Evolutionary conservation across 2,329 filamentous ascomycete species (phyloP), one percentile per base, ranked within the genome.

Genomic region (Lasiodiplodia citricola): DNA sequence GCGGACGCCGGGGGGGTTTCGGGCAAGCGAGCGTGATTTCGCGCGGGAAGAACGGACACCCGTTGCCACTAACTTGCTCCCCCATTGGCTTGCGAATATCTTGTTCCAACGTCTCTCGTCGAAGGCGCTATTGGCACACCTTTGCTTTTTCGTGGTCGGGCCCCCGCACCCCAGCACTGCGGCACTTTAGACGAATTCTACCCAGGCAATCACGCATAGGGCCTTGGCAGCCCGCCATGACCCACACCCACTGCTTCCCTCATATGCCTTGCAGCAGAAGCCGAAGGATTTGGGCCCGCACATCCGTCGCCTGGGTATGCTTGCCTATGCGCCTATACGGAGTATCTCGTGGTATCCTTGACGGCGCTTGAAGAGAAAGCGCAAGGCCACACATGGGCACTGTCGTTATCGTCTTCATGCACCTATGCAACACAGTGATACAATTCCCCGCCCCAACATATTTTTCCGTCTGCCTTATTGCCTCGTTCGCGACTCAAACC

Each of bases 221-320:
- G 18, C 10, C 44, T 52, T 64, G 31, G 31, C 31, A 35, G 21
- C 28, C 31, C 25, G n/a, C 47, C 60, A 38, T 52, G 60, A 38
- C 44, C 31, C 31, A 38, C 47, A 37, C 8, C 41, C n/a, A 50
- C 28, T 63, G 16, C 44, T 63, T 63, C 35, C 44, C 47, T 64
- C 60, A 41, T 50, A 64, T 52, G 31, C 25, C 31, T 52, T 64
- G 60, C 47, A 52, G 47, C 31, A 52, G 14, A 2, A 64, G 21
- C 47, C 60, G 60, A 64, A 52, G 60, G 60, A 64, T 64, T 25
- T n/a, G n/a, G 47, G 60, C 28, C 60, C 60, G 60, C 44, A n/a
- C 60, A 25, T 64, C 60, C 60, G 41, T 28, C 11, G 60, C 44
- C 11, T 51, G 31, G 60, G 47, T n/a, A 64, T 64, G 47, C 60